phyloP scores from a whole-genome alignment of 306 rosid species.

The Medicago ruthenica region DNA sequence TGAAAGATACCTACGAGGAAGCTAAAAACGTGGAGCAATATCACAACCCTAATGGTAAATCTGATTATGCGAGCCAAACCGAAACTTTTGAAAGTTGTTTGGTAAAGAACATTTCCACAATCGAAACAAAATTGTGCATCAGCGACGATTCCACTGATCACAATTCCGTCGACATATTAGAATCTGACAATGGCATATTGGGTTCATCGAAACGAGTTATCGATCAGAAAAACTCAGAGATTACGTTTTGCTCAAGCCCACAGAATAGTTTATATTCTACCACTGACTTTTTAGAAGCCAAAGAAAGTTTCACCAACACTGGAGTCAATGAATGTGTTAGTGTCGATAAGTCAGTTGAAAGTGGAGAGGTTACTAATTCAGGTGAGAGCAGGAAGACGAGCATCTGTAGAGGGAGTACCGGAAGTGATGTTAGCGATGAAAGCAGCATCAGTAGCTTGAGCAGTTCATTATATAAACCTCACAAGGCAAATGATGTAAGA shows the following conservation, averaged over 20 bases:
- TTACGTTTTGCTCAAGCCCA: constrained; percentile 44
- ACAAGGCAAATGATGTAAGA: constrained; percentile 81
- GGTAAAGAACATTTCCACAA: constrained; percentile 47
- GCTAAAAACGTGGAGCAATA: constrained; percentile 22
- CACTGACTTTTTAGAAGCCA: constrained; percentile 76
- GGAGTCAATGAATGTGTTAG: constrained; percentile 80
- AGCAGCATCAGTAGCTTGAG: constrained; percentile 84
- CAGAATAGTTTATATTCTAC: constrained; percentile 34
- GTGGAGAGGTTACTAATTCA: constrained; percentile 62
- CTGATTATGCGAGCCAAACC: constrained; percentile 38
- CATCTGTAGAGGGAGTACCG: constrained; percentile 85
- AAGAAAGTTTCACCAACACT: constrained; percentile 77
- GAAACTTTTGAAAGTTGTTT: constrained; percentile 53
- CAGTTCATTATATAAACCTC: constrained; percentile 83
- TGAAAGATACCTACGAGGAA: constrained; percentile 38
- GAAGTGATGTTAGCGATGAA: constrained; percentile 87
- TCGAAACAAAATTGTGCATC: constrained; percentile 51
- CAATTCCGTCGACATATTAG: constrained; percentile 47
- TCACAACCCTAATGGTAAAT: constrained; percentile 44
- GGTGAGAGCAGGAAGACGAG: constrained; percentile 86
- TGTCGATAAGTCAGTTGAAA: constrained; percentile 71
- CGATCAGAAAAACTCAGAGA: constrained; percentile 51
- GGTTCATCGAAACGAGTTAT: constrained; percentile 44
- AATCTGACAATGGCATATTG: constrained; percentile 49
- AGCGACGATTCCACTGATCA: constrained; percentile 46